A percentile compares a stretch with the other conserved stretches of the same genome.
phyloP scores from a whole-genome alignment of 2,329 filamentous ascomycete genomes.

The Claviceps africana region DNA sequence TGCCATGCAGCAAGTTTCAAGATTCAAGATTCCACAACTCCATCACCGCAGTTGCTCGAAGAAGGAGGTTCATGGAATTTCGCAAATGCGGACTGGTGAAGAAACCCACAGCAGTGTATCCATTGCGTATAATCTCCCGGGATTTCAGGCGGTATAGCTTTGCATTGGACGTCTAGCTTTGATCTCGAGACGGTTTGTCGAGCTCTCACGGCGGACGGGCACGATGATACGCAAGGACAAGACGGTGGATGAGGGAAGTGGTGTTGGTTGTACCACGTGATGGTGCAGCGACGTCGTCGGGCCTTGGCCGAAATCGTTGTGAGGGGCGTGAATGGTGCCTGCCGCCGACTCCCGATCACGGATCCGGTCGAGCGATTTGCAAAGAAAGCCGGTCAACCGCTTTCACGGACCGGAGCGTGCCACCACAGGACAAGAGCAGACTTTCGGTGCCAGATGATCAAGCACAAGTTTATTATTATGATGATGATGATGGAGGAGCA shows the following conservation, averaged over 20 bases:
- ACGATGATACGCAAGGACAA: too few relatives aligned
- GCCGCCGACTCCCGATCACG: not conserved
- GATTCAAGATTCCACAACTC: not conserved
- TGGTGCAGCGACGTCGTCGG: not conserved
- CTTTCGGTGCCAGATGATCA: not conserved
- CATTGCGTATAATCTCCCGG: slow-evolving; percentile 24
- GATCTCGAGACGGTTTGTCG: not conserved
- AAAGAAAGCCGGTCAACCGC: not conserved
- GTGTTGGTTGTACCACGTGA: not conserved
- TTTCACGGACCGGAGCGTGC: not conserved
- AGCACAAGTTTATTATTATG: not conserved
- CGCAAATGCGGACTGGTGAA: not conserved
- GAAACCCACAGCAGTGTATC: slow-evolving; percentile 47
- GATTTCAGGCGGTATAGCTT: not conserved
- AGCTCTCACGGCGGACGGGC: not conserved
- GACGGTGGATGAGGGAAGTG: too few relatives aligned
- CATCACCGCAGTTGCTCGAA: not conserved
- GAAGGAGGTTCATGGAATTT: not conserved
- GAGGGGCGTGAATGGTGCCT: not conserved
- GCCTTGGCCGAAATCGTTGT: not conserved
- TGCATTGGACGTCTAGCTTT: too few relatives aligned
- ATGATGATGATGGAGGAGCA: not conserved
- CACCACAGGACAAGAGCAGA: not conserved
- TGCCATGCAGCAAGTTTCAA: not conserved
- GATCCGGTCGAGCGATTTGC: not conserved